A percentile compares a stretch with the other conserved stretches of the same genome.
These are phyloP conservation scores for Paraleonurus japonicus DNA, from an alignment of 257 asterid species.

Conservation along the genomic window DNA sequence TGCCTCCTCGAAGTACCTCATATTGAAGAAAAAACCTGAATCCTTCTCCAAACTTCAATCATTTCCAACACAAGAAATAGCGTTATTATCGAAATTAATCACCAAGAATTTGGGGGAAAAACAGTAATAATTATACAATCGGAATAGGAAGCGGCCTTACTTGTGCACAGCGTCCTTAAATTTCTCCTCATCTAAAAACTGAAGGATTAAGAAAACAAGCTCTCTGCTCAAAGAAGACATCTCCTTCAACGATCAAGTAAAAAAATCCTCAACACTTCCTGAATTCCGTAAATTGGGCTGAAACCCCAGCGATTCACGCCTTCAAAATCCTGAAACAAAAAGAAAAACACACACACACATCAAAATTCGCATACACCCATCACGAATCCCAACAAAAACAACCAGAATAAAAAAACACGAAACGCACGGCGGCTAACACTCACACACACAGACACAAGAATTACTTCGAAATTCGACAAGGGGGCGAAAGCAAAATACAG, in stretches of 20 bases:
- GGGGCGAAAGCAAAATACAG: conserved; percentile 18
- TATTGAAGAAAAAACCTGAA: conserved; percentile 57
- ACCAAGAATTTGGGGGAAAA: neutral
- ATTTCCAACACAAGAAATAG: conserved; percentile 20
- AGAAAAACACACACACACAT: neutral
- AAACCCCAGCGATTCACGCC: conserved; percentile 19
- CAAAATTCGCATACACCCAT: conserved; percentile 17
- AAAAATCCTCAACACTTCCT: conserved; percentile 18
- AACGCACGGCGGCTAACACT: neutral
- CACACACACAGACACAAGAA: neutral
- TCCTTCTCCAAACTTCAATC: conserved; percentile 62
- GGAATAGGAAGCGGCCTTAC: conserved; percentile 29
- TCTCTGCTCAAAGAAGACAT: conserved; percentile 56
- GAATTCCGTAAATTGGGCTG: conserved; percentile 35
- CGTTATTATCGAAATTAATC: neutral
- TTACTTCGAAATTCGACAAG: conserved; percentile 23
- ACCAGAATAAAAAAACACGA: neutral
- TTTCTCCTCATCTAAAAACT: conserved; percentile 58
- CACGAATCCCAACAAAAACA: neutral
- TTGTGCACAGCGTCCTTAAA: conserved; percentile 55
- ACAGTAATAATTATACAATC: neutral
- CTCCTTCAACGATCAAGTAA: conserved; percentile 19
- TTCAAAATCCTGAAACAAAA: conserved; percentile 11
- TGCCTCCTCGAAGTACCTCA: conserved; percentile 54
- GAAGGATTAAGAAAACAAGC: conserved; percentile 52